Conservation (phyloP, 202 grass and related monocot genomes). For the Elaeis oleifera region DNA sequence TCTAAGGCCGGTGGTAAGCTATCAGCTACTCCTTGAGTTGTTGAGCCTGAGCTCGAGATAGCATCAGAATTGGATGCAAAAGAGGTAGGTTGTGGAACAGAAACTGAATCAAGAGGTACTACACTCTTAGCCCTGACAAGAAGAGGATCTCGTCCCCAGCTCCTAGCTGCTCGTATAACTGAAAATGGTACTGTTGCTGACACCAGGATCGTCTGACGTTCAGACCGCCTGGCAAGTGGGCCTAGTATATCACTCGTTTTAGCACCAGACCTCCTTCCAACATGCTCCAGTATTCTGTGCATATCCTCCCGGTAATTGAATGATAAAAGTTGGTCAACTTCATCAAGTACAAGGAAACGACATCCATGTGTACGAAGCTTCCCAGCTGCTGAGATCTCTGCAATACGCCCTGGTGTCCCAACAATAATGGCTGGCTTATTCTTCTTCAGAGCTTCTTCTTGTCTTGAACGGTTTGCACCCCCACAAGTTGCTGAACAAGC, state of each 20-base stretch:
- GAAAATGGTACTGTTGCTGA: slow-evolving; percentile 93
- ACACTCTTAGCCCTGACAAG: slow-evolving; percentile 79
- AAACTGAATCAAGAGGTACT: slow-evolving; percentile 57
- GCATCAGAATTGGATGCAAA: slow-evolving; percentile 22
- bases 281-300: slow-evolving; percentile 90
- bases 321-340: slow-evolving; percentile 87
- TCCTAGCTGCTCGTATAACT: slow-evolving; percentile 75
- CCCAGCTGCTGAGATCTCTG: slow-evolving; percentile 85
- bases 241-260: slow-evolving; percentile 54
- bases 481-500: slow-evolving; percentile 82
- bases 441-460: slow-evolving; percentile 93
- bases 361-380: slow-evolving; percentile 80
- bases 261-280: slow-evolving; percentile 63
- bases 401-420: slow-evolving; percentile 80
- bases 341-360: slow-evolving; percentile 82
- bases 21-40: slow-evolving; percentile 59
- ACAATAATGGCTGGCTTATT: slow-evolving; percentile 82
- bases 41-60: slow-evolving; percentile 23
- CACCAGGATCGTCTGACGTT: slow-evolving; percentile 77
- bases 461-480: slow-evolving; percentile 70
- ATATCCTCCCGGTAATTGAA: slow-evolving; percentile 96
- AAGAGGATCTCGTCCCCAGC: slow-evolving; percentile 78
- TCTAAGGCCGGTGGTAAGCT: slow-evolving; percentile 73
- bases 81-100: slow-evolving; percentile 20
- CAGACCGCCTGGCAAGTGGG: slow-evolving; percentile 56